These are phyloP conservation scores for Adansonia grandidieri DNA, from an alignment of 441 rosid species.

Conservation along the genomic window DNA sequence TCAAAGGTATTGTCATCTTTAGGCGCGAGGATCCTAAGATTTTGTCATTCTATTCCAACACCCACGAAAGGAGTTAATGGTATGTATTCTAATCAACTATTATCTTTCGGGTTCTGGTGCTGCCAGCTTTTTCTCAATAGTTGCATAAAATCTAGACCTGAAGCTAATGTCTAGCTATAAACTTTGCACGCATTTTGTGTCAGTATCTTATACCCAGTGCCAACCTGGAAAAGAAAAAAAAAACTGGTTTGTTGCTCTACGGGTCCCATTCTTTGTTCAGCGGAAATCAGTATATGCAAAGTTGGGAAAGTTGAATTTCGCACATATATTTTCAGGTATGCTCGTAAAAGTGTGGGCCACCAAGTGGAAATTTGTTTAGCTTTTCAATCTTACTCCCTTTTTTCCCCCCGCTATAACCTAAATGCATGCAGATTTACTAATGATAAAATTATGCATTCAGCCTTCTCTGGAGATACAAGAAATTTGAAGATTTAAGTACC, in stretches of 20 bases:
- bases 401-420: not conserved
- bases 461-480: not conserved
- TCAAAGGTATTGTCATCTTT: no score
- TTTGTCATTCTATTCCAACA: constrained; percentile 17
- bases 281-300: not conserved
- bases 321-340: constrained; percentile 3
- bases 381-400: not conserved
- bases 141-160: not conserved
- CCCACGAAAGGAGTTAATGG: constrained; percentile 1
- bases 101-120: not conserved
- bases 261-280: not conserved
- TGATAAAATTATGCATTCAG: not conserved
- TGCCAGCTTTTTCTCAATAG: not conserved
- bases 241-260: not conserved
- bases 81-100: not conserved
- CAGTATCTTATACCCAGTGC: not conserved
- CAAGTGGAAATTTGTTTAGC: not conserved
- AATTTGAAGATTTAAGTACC: not conserved
- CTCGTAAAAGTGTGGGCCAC: constrained; percentile 8
- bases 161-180: not conserved
- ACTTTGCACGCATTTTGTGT: not conserved
- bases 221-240: not conserved
- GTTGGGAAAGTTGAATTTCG: not conserved
- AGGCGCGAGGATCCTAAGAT: no score
- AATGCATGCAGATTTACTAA: constrained; percentile 2